phyloP scores from a whole-genome alignment of 495 filamentous ascomycete species.

The Diplogelasinospora grovesii region DNA sequence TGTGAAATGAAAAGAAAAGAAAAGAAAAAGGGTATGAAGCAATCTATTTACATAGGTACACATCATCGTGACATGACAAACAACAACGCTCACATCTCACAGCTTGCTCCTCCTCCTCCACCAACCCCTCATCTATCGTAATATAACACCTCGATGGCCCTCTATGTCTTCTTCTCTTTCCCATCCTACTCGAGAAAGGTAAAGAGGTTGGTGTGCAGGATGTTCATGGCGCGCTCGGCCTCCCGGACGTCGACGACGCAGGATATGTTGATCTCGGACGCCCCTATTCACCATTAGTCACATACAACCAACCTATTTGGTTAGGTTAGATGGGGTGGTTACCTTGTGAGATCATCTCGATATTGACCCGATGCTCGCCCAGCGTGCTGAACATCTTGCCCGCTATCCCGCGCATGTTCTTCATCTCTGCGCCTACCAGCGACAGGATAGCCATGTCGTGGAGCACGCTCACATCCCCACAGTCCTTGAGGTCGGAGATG shows the following conservation, averaged over 20 bases:
- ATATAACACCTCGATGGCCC: too few species aligned
- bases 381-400: conserved; percentile 86
- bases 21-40: too few species aligned
- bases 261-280: conserved; percentile 97
- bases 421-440: conserved; percentile 88
- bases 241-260: conserved; percentile 92
- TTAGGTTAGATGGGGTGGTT: conserved; percentile 9
- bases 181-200: conserved; percentile 50
- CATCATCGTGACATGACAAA: too few species aligned
- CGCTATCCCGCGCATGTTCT: conserved; percentile 85
- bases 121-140: too few species aligned
- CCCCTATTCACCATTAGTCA: conserved; percentile 55
- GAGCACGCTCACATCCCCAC: conserved; percentile 78
- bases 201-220: conserved; percentile 91
- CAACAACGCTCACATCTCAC: too few species aligned
- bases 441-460: conserved; percentile 86
- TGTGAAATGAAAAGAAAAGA: too few species aligned
- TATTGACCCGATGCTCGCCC: conserved; percentile 82
- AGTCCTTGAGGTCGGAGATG: conserved; percentile 59
- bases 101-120: too few species aligned
- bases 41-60: too few species aligned
- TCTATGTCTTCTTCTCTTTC: too few species aligned
- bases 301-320: not conserved
- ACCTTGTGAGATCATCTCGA: conserved; percentile 98
- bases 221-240: conserved; percentile 84